Evolutionary conservation across 2,329 filamentous ascomycete genomes (phyloP), one percentile per base, ranked within the genome.

Genomic region (Colletotrichum phormii): DNA sequence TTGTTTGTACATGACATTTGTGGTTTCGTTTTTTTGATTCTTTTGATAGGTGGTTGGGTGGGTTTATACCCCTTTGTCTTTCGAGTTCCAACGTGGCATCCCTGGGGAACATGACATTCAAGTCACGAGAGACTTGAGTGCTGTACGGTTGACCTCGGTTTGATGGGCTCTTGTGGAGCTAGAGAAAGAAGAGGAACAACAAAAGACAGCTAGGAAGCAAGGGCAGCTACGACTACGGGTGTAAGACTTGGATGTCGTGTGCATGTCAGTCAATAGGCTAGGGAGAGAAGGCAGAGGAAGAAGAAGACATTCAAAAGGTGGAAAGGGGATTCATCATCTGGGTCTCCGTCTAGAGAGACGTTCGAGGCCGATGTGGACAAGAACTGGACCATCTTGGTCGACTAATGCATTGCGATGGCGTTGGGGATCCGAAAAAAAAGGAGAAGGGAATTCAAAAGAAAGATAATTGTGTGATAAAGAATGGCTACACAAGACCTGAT

Each of bases 391-490:
- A 60, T 72, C 59, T 60, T 55, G 70, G 59, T 72, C 70, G 9
- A 65, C 60, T 71, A 33, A 71, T 83, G 82, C 82, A 84, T 84
- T 83, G 82, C 82, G 81, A 80, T 78, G 83, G 83, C 79, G 82
- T 84, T 82, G 64, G 72, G 63, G 63, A 71, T 63, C 58, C 26
- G 51, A 42, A 53, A 42, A 74, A 74, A 74, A 12, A 49, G 37
- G 18, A 72, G 70, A n/a, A n/a, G 42, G 42, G 15, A 4, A n/a
- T 49, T n/a, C 18, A n/a, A 69, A 74, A 63, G 37, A 51, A 33
- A 59, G 62, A 26, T 24, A 49, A 59, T 42, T 46, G 9, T 55
- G 58, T 62, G 46, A 54, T 22, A 46, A 31, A 62, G 46, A 54
- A 62, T 42, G 64, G 15, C 22, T 67, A 37, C 61, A 31, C 46